Evolutionary conservation across 2,329 filamentous ascomycete genomes (phyloP), one percentile per base, ranked within the genome.

Genomic region (Cladophialophora exuberans): DNA sequence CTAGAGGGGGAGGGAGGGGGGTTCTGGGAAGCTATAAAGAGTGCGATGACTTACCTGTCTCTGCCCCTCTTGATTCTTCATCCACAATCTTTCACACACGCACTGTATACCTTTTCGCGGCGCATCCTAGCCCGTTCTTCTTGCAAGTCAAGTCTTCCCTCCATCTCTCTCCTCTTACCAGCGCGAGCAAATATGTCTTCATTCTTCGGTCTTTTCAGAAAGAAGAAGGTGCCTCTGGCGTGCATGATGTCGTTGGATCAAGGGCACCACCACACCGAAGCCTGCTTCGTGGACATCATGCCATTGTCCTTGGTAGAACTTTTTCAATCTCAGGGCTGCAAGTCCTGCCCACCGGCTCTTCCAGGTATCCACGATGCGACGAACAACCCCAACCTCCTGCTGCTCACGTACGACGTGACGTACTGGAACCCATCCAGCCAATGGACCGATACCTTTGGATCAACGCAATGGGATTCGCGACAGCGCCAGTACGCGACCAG

Each of bases 401-500:
- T 62, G 30, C 54, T 62, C 26, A 62, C 59, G 13, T 62, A 57
- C 50, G 53, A 62, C 35, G 59, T 62, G 9, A 60, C 57, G 2
- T 62, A 62, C 46, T 62, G 59, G 56, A 59, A 62, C 30, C 39
- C 49, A 6, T 53, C 50, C 22, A 56, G 53, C 20, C 51, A 42
- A 13, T 62, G 59, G 59, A 51, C 54, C 13, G 59, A 62, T 35
- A 62, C 59, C 10, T 60, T 60, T n/a, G 54, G 57, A 15, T 54
- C 49, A 10, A 42, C 50, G 11, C 49, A 51, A 23, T 62, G 57
- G 57, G 59, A 62, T 23, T 31, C 50, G 2, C 31, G 59, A 28
- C 59, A 62, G 30, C 49, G 54, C 11, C 49, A 51, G 15, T 62
- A 62, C 25, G 30, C 54, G 10, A 60, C 45, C 15, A 54, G 47